phyloP scores from a whole-genome alignment of 129 eudicot genomes.

The Oenanthe sinensis region DNA sequence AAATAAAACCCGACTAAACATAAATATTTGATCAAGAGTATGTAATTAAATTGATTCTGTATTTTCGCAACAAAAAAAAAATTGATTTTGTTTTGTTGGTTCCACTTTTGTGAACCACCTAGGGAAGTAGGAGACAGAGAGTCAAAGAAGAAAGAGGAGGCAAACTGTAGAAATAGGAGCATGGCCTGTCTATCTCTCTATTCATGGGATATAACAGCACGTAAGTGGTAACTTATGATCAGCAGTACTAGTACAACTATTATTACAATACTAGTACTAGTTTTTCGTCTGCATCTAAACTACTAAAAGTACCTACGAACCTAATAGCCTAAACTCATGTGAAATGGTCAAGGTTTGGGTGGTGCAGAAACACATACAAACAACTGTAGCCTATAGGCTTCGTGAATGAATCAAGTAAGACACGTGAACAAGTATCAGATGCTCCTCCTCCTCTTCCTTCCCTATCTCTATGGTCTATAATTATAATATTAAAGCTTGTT shows the following conservation, averaged over 20 bases:
- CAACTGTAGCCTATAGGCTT: not conserved
- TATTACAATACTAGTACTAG: not conserved
- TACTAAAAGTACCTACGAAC: not conserved
- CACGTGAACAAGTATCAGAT: not conserved
- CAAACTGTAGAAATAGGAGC: not conserved
- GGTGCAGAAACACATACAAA: not conserved
- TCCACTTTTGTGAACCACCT: too few relatives aligned
- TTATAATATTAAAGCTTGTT: not conserved
- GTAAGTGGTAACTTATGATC: not conserved
- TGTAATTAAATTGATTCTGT: too few relatives aligned
- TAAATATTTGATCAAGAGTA: too few relatives aligned
- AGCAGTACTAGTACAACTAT: not conserved
- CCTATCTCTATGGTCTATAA: not conserved
- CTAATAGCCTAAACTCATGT: not conserved
- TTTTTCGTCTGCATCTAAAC: not conserved
- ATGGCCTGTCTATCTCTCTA: not conserved
- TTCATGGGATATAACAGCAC: conserved; percentile 13
- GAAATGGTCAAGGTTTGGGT: not conserved
- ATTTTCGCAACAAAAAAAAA: too few relatives aligned
- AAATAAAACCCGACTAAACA: too few relatives aligned
- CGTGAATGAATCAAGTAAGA: not conserved
- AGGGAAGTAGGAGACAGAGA: not conserved
- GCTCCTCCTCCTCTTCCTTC: not conserved
- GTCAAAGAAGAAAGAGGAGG: not conserved
- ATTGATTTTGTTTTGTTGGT: too few relatives aligned